A percentile compares a stretch with the other conserved stretches of the same genome.
phyloP scores from a whole-genome alignment of 345 rosid species.

The Salix exigua region DNA sequence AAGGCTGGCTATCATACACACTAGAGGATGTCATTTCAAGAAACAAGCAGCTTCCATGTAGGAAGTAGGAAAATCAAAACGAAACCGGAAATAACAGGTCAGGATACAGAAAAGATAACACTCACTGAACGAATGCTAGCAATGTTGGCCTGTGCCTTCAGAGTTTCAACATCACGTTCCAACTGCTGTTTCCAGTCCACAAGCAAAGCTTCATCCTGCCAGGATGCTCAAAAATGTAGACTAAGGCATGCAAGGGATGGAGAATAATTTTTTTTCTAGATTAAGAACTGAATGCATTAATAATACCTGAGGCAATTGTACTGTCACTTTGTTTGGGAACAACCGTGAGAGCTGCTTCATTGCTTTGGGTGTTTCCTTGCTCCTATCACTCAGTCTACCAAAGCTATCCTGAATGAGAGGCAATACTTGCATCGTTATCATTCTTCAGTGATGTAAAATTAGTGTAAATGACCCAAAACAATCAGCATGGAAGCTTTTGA shows the following conservation, averaged over 20 bases:
- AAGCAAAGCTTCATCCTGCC: conserved; percentile 83
- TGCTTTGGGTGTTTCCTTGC: conserved; percentile 81
- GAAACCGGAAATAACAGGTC: background rate
- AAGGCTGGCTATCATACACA: background rate
- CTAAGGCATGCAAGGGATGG: background rate
- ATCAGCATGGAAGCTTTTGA: background rate
- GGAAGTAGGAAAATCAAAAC: background rate
- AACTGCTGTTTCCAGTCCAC: conserved; percentile 94
- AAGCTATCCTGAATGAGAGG: conserved; percentile 68
- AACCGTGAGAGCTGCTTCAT: conserved; percentile 87
- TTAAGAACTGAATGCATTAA: background rate
- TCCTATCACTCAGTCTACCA: conserved; percentile 80
- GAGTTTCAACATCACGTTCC: conserved; percentile 84
- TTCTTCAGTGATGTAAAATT: background rate
- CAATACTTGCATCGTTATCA: conserved; percentile 4
- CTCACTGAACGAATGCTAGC: conserved; percentile 70
- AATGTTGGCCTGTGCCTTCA: conserved; percentile 77
- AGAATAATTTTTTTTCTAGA: background rate
- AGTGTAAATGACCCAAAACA: background rate
- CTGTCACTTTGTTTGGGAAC: conserved; percentile 91
- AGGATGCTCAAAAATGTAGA: conserved; percentile 25
- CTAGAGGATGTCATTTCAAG: background rate
- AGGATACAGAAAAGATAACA: conserved; percentile 1
- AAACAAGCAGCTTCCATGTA: background rate
- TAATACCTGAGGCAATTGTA: conserved; percentile 93